Percentiles rank a stretch among this genome's conserved stretches.
Conservation (phyloP, 1,284 basidiomycete species). For the Hemileia vastatrix region DNA sequence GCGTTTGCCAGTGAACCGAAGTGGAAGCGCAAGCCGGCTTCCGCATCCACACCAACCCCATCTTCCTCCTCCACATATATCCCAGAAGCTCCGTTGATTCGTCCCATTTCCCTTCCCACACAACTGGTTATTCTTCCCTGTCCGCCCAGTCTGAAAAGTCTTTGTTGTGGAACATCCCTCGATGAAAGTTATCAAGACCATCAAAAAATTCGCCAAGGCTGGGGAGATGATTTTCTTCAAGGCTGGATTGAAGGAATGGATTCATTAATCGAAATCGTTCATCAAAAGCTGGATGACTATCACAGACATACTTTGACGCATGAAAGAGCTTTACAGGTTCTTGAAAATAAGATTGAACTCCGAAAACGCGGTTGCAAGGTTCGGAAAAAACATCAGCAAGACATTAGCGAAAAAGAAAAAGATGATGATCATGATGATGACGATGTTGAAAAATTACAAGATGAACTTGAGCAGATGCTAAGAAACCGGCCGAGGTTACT, state of each 20-base stretch:
- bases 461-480: not conserved
- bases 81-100: not conserved
- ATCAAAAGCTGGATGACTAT: not conserved
- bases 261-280: not conserved
- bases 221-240: not conserved
- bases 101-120: not conserved
- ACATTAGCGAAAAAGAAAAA: not conserved
- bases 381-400: not conserved
- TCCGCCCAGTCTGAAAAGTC: not conserved
- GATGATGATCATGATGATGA: too few relatives aligned
- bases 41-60: not conserved
- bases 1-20: conserved; percentile 15
- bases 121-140: conserved; percentile 9
- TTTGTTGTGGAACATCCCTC: conserved; percentile 7
- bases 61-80: not conserved
- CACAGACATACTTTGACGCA: too few relatives aligned
- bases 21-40: not conserved
- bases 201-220: not conserved
- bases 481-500: not conserved
- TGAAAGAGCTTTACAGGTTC: too few relatives aligned
- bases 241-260: not conserved
- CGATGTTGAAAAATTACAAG: too few relatives aligned
- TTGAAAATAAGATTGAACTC: not conserved
- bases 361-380: not conserved
- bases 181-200: not conserved